These are phyloP conservation scores for Taphrina confusa DNA, from an alignment of 1,139 yeast species.

Conservation along the genomic window DNA sequence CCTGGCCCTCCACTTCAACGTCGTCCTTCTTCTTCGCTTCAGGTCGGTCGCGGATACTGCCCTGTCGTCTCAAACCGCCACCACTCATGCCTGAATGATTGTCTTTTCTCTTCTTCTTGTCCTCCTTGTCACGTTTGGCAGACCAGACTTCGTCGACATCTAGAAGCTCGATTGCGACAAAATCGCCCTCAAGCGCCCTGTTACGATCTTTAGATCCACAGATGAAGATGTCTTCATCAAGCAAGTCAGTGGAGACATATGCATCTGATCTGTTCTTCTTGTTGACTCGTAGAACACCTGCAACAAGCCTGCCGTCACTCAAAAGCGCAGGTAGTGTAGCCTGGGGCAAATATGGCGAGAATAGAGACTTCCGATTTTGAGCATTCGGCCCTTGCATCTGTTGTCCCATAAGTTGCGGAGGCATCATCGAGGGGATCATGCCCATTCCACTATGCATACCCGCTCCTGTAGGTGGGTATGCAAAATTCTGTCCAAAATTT, in stretches of 20 bases:
- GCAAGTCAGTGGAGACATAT: conserved; percentile 87
- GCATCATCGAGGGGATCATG: conserved; percentile 43
- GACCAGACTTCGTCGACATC: conserved; percentile 98
- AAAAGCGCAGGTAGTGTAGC: conserved; percentile 85
- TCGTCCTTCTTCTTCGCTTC: conserved; percentile 98
- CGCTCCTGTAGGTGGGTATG: conserved; percentile 41
- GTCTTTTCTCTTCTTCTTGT: conserved; percentile 91
- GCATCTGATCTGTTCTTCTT: conserved; percentile 97
- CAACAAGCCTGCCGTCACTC: conserved; percentile 85
- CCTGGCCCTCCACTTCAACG: conserved; percentile 97
- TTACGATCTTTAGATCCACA: conserved; percentile 99
- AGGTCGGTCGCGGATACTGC: conserved; percentile 91
- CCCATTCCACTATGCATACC: conserved; percentile 41
- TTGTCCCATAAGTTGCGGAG: conserved; percentile 42
- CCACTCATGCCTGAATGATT: conserved; percentile 47
- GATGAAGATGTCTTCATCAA: conserved; percentile 94
- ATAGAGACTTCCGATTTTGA: conserved; percentile 71
- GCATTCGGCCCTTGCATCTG: conserved; percentile 46
- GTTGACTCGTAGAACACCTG: conserved; percentile 90
- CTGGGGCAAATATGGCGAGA: conserved; percentile 95
- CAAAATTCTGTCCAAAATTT: conserved; percentile 32
- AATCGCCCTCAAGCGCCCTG: conserved; percentile 93
- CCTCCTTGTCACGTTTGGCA: conserved; percentile 93
- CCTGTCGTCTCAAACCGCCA: conserved; percentile 69
- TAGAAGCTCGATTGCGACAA: conserved; percentile 89